These are phyloP conservation scores for Aureobasidium sp. DNA, from an alignment of 2,329 filamentous ascomycete species.

Conservation along the genomic window DNA sequence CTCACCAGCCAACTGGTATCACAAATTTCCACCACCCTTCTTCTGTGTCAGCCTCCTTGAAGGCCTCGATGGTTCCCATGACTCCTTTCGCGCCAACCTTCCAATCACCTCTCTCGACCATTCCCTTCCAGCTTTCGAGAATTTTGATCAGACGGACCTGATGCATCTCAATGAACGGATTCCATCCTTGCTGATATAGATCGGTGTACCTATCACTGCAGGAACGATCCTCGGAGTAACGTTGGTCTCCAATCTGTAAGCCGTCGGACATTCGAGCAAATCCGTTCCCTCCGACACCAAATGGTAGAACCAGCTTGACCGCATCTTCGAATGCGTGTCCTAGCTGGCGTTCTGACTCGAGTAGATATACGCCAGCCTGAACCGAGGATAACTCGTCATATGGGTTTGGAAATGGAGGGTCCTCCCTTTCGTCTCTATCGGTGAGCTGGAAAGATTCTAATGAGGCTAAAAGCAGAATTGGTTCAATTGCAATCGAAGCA, in stretches of 20 bases:
- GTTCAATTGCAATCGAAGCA: background rate
- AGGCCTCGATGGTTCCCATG: background rate
- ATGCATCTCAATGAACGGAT: background rate
- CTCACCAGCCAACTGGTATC: background rate
- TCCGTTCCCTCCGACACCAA: background rate
- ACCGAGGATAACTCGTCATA: background rate
- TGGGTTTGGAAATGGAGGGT: background rate
- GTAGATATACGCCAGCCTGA: background rate
- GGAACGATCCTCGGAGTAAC: background rate
- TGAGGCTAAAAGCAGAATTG: background rate
- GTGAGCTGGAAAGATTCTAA: background rate
- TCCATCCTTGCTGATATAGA: background rate
- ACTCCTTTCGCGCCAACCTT: background rate
- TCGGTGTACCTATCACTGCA: background rate
- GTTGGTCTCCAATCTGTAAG: background rate
- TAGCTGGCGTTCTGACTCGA: background rate
- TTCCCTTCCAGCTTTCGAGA: background rate
- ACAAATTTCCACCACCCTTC: background rate
- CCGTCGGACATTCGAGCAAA: background rate
- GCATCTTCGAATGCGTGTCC: background rate
- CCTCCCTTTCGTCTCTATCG: background rate
- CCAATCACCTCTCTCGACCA: background rate
- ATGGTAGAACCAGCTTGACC: background rate
- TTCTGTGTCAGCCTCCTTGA: background rate
- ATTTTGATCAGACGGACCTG: background rate